Percentiles rank a stretch among this genome's conserved stretches.
phyloP scores from a whole-genome alignment of 140 eudicot genomes.

The Senecio squalidus region DNA sequence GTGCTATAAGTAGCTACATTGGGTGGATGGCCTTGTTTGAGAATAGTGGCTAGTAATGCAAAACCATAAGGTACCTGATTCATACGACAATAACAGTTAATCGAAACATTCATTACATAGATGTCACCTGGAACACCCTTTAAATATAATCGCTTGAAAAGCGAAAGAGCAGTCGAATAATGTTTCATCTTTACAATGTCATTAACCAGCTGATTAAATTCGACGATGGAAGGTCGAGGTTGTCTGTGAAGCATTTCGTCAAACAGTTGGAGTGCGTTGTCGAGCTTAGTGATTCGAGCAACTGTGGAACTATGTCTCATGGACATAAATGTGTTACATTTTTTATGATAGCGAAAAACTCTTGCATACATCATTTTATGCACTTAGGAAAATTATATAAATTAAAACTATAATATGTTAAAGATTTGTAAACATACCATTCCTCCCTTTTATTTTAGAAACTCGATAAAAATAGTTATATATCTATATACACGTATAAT shows the following conservation, averaged over 20 bases:
- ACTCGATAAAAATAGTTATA: too few species aligned
- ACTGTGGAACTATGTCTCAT: background rate
- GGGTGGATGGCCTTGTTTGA: background rate
- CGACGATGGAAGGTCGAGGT: background rate
- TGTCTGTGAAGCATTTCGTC: background rate
- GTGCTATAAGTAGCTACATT: background rate
- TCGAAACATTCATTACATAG: background rate
- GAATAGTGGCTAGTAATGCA: background rate
- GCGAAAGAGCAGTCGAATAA: background rate
- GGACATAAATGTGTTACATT: background rate
- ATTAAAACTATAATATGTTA: too few species aligned
- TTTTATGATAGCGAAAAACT: background rate
- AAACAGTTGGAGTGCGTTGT: background rate
- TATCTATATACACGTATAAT: too few species aligned
- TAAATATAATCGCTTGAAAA: background rate
- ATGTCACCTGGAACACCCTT: background rate
- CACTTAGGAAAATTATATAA: too few species aligned
- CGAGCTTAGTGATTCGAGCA: background rate
- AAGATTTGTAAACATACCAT: too few species aligned
- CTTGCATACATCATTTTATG: background rate
- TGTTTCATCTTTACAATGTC: background rate
- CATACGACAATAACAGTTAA: conserved; percentile 4
- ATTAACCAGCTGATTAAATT: background rate
- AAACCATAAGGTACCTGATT: background rate
- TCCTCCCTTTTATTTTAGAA: too few species aligned